Conservation (phyloP, 495 filamentous ascomycete species). For the Bathelium albidoporum region DNA sequence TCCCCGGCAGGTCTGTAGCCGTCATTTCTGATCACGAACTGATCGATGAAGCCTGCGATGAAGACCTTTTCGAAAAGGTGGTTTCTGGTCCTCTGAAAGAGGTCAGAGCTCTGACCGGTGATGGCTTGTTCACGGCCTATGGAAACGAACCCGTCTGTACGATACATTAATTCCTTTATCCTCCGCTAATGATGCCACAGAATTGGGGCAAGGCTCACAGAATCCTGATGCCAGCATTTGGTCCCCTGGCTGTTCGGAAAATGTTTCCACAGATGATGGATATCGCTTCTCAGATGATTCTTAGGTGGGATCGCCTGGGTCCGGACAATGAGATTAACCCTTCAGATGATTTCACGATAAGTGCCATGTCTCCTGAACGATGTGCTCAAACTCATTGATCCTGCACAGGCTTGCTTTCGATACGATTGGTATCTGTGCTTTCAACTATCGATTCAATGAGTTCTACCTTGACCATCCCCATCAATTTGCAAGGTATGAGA, state of each 20-base stretch:
- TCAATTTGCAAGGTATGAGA: conserved; percentile 9
- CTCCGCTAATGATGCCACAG: conserved; percentile 17
- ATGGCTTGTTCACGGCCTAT: conserved; percentile 64
- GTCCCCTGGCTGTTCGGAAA: conserved; percentile 53
- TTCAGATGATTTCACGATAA: conserved; percentile 57
- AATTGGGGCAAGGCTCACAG: conserved; percentile 66
- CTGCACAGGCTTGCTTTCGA: neutral
- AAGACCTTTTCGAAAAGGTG: conserved; percentile 52
- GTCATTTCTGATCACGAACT: conserved; percentile 39
- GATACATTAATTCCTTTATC: neutral
- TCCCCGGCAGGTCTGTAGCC: conserved; percentile 1
- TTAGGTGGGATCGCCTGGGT: conserved; percentile 67
- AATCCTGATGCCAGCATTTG: conserved; percentile 59
- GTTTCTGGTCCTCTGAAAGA: conserved; percentile 41
- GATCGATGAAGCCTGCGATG: conserved; percentile 56
- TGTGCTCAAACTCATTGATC: neutral
- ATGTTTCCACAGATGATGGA: conserved; percentile 76
- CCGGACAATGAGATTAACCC: conserved; percentile 44
- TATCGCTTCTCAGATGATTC: conserved; percentile 55
- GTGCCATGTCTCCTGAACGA: neutral
- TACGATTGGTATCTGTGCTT: conserved; percentile 16
- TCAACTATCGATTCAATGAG: conserved; percentile 29
- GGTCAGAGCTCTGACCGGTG: conserved; percentile 48
- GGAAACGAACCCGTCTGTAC: conserved; percentile 22
- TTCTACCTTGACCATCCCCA: conserved; percentile 24